These are phyloP conservation scores for Neurospora intermedia DNA, from an alignment of 495 filamentous ascomycete species.

Conservation along the genomic window DNA sequence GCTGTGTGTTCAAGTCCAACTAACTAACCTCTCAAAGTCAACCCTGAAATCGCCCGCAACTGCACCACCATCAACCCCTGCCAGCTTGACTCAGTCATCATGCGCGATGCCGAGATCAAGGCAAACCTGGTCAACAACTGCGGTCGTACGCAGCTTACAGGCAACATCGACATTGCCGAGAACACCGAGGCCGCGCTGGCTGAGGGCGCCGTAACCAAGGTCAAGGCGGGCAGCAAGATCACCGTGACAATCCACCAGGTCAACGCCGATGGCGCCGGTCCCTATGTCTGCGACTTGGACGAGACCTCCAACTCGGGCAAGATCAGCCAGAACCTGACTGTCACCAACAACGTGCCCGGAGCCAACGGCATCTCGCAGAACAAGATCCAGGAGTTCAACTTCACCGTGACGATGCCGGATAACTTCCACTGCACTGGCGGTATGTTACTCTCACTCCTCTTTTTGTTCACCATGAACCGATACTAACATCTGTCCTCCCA, in stretches of 20 bases:
- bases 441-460: conserved; percentile 7
- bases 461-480: not conserved
- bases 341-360: conserved; percentile 35
- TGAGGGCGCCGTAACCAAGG: conserved; percentile 31
- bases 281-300: conserved; percentile 40
- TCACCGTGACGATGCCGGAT: conserved; percentile 34
- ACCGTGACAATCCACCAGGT: conserved; percentile 42
- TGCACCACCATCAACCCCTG: conserved; percentile 43
- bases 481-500: not conserved
- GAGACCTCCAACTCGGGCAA: conserved; percentile 34
- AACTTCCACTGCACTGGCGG: conserved; percentile 30
- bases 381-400: conserved; percentile 34
- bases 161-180: conserved; percentile 45
- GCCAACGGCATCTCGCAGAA: conserved; percentile 37
- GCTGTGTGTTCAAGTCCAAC: not conserved
- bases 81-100: conserved; percentile 42
- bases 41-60: conserved; percentile 31
- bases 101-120: conserved; percentile 39
- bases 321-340: conserved; percentile 29
- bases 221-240: conserved; percentile 27
- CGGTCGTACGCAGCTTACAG: conserved; percentile 38
- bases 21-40: conserved; percentile 16
- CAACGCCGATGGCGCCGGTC: conserved; percentile 46
- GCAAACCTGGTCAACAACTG: conserved; percentile 38
- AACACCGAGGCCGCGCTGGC: conserved; percentile 40